A percentile compares a stretch with the other conserved stretches of the same genome.
Evolutionary conservation across 225 moss, liverwort and hornwort genomes (phyloP).

Genomic region (Asterella californica): DNA sequence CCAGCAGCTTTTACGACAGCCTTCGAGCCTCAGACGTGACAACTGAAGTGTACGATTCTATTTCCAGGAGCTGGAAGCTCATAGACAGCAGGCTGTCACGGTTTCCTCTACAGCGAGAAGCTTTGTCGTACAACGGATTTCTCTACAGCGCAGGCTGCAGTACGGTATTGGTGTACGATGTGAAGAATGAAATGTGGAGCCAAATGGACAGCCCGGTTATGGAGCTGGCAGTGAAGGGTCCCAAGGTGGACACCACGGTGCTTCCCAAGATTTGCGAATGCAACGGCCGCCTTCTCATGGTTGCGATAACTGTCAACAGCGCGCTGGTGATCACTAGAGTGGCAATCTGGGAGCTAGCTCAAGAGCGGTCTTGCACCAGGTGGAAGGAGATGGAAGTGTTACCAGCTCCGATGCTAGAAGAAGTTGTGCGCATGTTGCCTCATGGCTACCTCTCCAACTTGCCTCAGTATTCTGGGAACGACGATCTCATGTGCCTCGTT

Average conservation of each 20-base stretch:
- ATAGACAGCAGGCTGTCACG: slow-evolving; percentile 10
- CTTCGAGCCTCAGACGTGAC: neutral
- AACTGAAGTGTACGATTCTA: slow-evolving; percentile 6
- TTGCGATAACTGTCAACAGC: neutral
- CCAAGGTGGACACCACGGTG: neutral
- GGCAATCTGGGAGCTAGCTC: slow-evolving; percentile 8
- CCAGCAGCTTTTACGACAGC: slow-evolving; percentile 14
- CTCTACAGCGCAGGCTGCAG: slow-evolving; percentile 10
- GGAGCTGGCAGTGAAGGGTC: neutral
- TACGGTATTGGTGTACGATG: slow-evolving; percentile 11
- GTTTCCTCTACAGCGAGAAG: slow-evolving; percentile 9
- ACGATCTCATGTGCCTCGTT: slow-evolving; percentile 3
- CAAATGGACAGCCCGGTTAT: slow-evolving; percentile 10
- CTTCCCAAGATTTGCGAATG: slow-evolving; percentile 12
- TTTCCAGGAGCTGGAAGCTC: slow-evolving; percentile 10
- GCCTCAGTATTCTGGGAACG: slow-evolving; percentile 10
- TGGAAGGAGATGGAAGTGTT: slow-evolving; percentile 15
- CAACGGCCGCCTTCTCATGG: slow-evolving; percentile 10
- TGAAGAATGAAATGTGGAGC: slow-evolving; percentile 3
- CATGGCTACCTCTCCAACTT: slow-evolving; percentile 12
- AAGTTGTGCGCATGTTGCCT: slow-evolving; percentile 11
- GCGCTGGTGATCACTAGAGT: slow-evolving; percentile 6
- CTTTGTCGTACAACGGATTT: slow-evolving; percentile 10
- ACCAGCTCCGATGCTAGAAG: neutral
- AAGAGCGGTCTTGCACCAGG: neutral